These are phyloP conservation scores for Trichoderma sp. DNA, from an alignment of 2,329 filamentous ascomycete genomes.

Conservation along the genomic window DNA sequence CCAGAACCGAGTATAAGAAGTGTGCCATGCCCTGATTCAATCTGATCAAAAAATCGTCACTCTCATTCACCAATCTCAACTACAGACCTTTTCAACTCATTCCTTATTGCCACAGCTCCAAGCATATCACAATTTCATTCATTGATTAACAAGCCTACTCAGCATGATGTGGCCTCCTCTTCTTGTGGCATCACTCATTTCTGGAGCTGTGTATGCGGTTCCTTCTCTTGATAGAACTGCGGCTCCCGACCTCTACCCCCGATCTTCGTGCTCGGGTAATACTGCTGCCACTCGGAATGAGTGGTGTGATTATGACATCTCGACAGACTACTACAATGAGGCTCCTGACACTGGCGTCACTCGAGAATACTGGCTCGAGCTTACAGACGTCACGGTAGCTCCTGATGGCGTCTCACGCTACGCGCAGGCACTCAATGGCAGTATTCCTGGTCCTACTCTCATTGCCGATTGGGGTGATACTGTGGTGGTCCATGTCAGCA, in stretches of 20 bases:
- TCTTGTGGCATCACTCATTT: neutral
- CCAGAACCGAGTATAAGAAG: neutral
- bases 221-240: neutral
- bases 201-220: neutral
- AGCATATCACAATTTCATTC: neutral
- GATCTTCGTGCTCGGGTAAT: neutral
- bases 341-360: slow-evolving; percentile 52
- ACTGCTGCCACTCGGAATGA: neutral
- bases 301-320: neutral
- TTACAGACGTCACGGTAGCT: slow-evolving; percentile 43
- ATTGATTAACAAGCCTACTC: neutral
- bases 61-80: neutral
- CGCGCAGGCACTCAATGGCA: neutral
- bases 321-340: neutral
- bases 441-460: neutral
- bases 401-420: slow-evolving; percentile 47
- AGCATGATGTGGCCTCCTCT: neutral
- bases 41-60: neutral
- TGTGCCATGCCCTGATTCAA: neutral
- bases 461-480: neutral
- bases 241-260: neutral
- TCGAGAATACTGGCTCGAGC: slow-evolving; percentile 50
- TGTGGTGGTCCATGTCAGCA: neutral
- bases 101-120: neutral
- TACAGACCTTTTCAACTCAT: neutral